These are phyloP conservation scores for Fusarium domesticum DNA, from an alignment of 2,329 filamentous ascomycete genomes.

Conservation along the genomic window DNA sequence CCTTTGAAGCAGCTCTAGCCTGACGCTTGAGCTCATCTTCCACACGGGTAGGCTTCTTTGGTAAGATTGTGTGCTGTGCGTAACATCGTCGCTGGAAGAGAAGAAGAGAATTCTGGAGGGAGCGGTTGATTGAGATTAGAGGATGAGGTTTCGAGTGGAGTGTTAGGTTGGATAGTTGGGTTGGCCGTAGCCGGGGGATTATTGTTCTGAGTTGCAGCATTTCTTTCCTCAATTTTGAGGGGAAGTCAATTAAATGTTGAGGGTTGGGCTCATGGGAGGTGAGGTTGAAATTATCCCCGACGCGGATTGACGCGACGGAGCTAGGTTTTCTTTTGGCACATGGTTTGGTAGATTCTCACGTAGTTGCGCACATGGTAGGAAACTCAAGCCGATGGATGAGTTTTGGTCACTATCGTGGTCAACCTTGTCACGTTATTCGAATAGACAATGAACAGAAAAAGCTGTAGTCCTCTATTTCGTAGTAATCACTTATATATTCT, in stretches of 20 bases:
- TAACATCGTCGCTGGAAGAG: slow-evolving; percentile 26
- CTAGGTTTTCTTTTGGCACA: slow-evolving; percentile 7
- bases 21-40: slow-evolving; percentile 29
- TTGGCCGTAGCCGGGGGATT: slow-evolving; percentile 19
- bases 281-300: slow-evolving; percentile 14
- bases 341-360: slow-evolving; percentile 4
- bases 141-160: not conserved
- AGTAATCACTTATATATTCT: slow-evolving; percentile 43
- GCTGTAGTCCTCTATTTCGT: not conserved
- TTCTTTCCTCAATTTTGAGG: too few relatives aligned
- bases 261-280: slow-evolving; percentile 4
- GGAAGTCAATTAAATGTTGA: slow-evolving; percentile 9
- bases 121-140: slow-evolving; percentile 10
- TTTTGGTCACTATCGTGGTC: not conserved
- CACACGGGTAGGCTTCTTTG: slow-evolving; percentile 15
- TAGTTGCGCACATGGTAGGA: not conserved
- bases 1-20: slow-evolving; percentile 25
- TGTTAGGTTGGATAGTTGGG: slow-evolving; percentile 10
- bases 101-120: slow-evolving; percentile 26
- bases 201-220: slow-evolving; percentile 24
- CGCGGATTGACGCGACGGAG: slow-evolving; percentile 1
- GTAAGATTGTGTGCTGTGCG: slow-evolving; percentile 12
- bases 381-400: not conserved
- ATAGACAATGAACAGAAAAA: not conserved
- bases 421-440: too few relatives aligned